Base-by-base conservation (phyloP, 805 yeast species). In the Yarrowia sp. region DNA sequence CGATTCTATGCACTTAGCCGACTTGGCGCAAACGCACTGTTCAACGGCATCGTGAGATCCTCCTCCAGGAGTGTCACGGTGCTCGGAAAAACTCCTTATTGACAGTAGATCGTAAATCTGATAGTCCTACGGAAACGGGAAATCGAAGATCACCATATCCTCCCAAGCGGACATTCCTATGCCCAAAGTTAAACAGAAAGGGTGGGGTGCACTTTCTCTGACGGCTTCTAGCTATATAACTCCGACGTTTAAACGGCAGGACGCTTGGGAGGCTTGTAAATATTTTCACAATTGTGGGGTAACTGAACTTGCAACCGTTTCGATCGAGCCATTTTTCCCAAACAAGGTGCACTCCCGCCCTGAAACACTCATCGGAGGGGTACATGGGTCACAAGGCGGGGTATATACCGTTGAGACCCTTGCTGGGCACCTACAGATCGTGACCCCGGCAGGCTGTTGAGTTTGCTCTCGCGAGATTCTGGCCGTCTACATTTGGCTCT, bases 281-380 rank as follows among this genome's bases (percentile, higher is more conserved):
- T 16, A 11, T 16, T 53, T 53, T 53, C 43, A 9, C 19, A 16
- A 16, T 2, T 53, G 45, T 53, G 59, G 45, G 59, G 59, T 40
- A 53, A 15, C 5, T 3, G 14, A 4, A 38, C 42, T 4, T 7
- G 32, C 40, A 14, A 9, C 52, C 52, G 16, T 22, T 48, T 48
- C 7, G 12, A 36, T 5, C 58, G 32, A 19, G 32, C 58, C 26
- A 36, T 52, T 16, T 16, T 22, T 8, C 11, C 2, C 38, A 16
- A 36, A 52, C 32, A 16, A 16, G 32, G 22, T 38, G 15, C 11
- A 8, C 8, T 12, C 40, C 11, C 43, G 55, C 16, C 11, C 26
- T 19, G 59, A 53, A 15, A 53, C 43, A 10, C 58, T 38, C 58
- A 38, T 53, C 43, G 58, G 58, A 53, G 43, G 58, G 59, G 45